These are phyloP conservation scores for Penstemon newberryi DNA, from an alignment of 257 asterid species.

Conservation along the genomic window DNA sequence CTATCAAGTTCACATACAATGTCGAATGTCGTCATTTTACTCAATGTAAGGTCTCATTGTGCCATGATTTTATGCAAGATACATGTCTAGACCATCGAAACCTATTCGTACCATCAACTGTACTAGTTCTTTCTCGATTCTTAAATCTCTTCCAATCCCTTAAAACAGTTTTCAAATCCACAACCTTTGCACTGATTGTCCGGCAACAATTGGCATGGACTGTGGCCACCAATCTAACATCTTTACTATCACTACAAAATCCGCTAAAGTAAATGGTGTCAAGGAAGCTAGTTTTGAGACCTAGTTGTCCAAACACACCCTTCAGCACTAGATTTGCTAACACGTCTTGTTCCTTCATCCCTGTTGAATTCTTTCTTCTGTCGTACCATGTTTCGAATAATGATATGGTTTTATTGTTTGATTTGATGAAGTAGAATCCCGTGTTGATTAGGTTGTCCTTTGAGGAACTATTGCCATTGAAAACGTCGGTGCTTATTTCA, in stretches of 20 bases:
- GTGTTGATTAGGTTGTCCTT: constrained; percentile 50
- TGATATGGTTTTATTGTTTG: constrained; percentile 50
- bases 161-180: constrained; percentile 50
- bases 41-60: neutral
- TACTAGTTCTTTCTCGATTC: neutral
- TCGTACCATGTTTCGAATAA: constrained; percentile 59
- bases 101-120: neutral
- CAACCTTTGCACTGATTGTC: constrained; percentile 55
- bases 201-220: constrained; percentile 78
- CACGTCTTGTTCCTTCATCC: constrained; percentile 72
- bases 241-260: constrained; percentile 47
- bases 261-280: constrained; percentile 58
- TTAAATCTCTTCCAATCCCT: constrained; percentile 62
- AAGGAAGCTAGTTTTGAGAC: constrained; percentile 34
- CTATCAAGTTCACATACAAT: too few species aligned
- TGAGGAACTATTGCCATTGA: constrained; percentile 45
- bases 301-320: constrained; percentile 26
- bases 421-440: constrained; percentile 55
- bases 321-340: constrained; percentile 32
- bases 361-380: constrained; percentile 35
- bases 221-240: constrained; percentile 39
- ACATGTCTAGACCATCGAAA: constrained; percentile 34
- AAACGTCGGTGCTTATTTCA: constrained; percentile 56
- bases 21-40: too few species aligned
- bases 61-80: constrained; percentile 40